Percentiles rank a stretch among this genome's conserved stretches.
phyloP scores from a whole-genome alignment of 768 basidiomycete genomes.

The Chalciporus piperatus region DNA sequence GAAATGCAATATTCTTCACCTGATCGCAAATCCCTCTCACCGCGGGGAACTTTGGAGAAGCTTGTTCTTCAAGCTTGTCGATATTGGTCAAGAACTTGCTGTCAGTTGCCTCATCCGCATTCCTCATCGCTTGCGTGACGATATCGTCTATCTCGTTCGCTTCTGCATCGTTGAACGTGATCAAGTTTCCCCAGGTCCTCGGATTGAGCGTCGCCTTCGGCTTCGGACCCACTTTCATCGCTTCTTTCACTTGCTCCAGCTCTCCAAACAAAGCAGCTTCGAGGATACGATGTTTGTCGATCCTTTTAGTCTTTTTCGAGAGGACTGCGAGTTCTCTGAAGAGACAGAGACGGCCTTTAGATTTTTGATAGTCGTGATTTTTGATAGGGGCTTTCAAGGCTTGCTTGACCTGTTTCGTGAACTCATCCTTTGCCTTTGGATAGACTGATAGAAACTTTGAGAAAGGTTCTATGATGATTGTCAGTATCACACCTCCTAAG shows the following conservation, averaged over 20 bases:
- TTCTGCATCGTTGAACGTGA: neutral
- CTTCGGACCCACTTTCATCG: neutral
- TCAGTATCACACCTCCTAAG: neutral
- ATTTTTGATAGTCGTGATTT: conserved; percentile 1
- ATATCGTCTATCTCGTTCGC: neutral
- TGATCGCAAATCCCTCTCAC: neutral
- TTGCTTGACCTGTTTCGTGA: neutral
- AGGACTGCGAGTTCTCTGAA: conserved; percentile 3
- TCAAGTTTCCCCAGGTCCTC: neutral
- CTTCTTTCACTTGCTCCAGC: neutral
- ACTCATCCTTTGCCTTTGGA: conserved; percentile 12
- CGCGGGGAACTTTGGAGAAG: too few species aligned
- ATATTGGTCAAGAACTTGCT: conserved; percentile 16
- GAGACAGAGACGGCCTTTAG: conserved; percentile 16
- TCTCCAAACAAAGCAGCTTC: conserved; percentile 3
- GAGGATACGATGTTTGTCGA: neutral
- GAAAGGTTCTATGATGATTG: conserved; percentile 12
- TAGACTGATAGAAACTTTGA: neutral
- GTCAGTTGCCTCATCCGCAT: conserved; percentile 3
- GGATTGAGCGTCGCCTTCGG: neutral
- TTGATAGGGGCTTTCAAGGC: conserved; percentile 7
- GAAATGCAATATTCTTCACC: neutral
- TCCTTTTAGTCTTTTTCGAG: too few species aligned
- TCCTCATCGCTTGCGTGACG: conserved; percentile 3
- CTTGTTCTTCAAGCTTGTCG: too few species aligned